phyloP scores from a whole-genome alignment of 495 filamentous ascomycete species.

The Penicillium egyptiacum region DNA sequence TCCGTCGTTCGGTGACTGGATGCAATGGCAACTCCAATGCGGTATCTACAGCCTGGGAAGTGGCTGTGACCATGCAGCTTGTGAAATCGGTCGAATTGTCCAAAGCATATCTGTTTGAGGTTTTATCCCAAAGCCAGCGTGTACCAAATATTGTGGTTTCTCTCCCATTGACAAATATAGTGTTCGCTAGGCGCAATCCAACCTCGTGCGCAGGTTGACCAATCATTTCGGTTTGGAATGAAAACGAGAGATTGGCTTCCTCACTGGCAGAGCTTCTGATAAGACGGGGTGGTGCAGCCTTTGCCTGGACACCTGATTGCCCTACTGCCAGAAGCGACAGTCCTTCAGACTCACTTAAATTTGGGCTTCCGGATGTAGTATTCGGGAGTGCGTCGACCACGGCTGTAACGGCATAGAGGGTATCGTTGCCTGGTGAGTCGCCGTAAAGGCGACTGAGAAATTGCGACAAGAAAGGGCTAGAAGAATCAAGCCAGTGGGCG shows the following conservation, averaged over 20 bases:
- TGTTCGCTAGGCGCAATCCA: slow-evolving; percentile 70
- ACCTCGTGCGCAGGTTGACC: slow-evolving; percentile 29
- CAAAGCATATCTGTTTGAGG: slow-evolving; percentile 24
- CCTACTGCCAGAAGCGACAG: slow-evolving; percentile 36
- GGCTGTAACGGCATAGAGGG: slow-evolving; percentile 35
- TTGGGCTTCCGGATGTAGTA: slow-evolving; percentile 6
- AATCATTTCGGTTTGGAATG: slow-evolving; percentile 15
- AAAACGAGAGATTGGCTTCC: slow-evolving; percentile 38
- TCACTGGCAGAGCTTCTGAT: slow-evolving; percentile 33
- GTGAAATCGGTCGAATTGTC: slow-evolving; percentile 34
- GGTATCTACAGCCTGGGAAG: slow-evolving; percentile 20
- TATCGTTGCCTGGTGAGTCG: not conserved
- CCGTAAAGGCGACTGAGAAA: slow-evolving; percentile 31
- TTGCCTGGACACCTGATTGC: slow-evolving; percentile 32
- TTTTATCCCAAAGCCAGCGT: slow-evolving; percentile 48
- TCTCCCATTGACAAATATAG: slow-evolving; percentile 69
- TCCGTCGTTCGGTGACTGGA: slow-evolving; percentile 63
- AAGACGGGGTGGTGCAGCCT: slow-evolving; percentile 31
- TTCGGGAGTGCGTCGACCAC: slow-evolving; percentile 42
- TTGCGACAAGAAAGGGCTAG: slow-evolving; percentile 32
- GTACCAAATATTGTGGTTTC: slow-evolving; percentile 60
- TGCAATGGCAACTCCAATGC: slow-evolving; percentile 53
- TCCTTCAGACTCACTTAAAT: slow-evolving; percentile 31
- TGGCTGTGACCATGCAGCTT: slow-evolving; percentile 29
- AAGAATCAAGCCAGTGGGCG: slow-evolving; percentile 40